Evolutionary conservation across 1,284 basidiomycete species (phyloP).

Genomic region (Marasmius tenuissimus): DNA sequence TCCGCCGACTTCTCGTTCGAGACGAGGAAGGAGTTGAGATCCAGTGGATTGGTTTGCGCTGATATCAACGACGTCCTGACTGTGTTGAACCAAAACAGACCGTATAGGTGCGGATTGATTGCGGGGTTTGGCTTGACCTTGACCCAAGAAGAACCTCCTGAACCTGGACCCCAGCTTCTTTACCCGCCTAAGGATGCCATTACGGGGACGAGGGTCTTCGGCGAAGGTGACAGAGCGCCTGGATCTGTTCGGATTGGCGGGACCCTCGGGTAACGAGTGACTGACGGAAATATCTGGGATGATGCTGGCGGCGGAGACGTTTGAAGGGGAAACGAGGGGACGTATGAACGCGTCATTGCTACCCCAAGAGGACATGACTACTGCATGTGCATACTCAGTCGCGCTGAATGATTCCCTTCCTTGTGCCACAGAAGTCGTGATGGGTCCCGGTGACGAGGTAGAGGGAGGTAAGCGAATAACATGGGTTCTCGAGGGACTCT

Average conservation of each 20-base stretch:
- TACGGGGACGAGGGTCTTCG: background rate
- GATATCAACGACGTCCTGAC: background rate
- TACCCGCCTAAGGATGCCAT: background rate
- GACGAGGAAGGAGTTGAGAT: background rate
- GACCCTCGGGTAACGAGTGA: background rate
- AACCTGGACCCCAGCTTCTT: slow-evolving; percentile 8
- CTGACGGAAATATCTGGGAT: background rate
- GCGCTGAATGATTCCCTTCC: slow-evolving; percentile 20
- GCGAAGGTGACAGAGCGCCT: background rate
- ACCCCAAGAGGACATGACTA: slow-evolving; percentile 33
- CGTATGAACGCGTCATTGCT: slow-evolving; percentile 19
- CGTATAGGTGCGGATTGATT: background rate
- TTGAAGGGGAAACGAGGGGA: slow-evolving; percentile 3
- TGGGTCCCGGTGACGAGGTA: slow-evolving; percentile 4
- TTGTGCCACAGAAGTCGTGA: background rate
- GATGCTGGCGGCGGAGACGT: background rate
- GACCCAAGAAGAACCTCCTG: background rate
- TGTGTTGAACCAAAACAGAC: background rate
- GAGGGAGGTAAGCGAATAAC: background rate
- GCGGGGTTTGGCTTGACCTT: background rate
- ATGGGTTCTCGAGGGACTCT: background rate
- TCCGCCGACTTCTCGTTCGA: background rate
- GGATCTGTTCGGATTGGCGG: background rate
- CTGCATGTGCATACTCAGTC: slow-evolving; percentile 31
- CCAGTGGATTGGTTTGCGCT: background rate